phyloP scores from a whole-genome alignment of 169 alveolate genomes.

The Plasmodium gonderi region DNA sequence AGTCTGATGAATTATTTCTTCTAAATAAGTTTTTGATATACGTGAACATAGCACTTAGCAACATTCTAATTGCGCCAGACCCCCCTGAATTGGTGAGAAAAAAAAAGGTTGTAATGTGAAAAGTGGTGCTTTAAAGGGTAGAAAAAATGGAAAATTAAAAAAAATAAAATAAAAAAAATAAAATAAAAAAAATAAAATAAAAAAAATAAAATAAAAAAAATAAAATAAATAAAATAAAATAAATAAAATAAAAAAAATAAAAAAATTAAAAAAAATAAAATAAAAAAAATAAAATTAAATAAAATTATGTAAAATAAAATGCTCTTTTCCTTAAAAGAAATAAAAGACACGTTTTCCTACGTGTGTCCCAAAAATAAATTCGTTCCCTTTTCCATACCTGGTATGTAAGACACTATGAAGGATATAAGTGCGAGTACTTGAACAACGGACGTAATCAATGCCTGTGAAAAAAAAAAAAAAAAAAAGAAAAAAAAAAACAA shows the following conservation, averaged over 20 bases:
- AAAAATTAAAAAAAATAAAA: too few relatives aligned
- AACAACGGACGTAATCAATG: slow-evolving; percentile 59
- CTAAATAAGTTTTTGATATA: slow-evolving; percentile 43
- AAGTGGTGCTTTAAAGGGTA: not conserved
- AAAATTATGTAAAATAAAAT: too few relatives aligned
- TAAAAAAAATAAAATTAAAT: too few relatives aligned
- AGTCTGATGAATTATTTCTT: slow-evolving; percentile 62
- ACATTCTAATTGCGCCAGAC: slow-evolving; percentile 50
- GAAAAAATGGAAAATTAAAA: not conserved
- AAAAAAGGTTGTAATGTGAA: not conserved
- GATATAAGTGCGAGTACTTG: slow-evolving; percentile 73
- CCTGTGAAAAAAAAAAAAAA: slow-evolving; percentile 15
- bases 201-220: too few relatives aligned
- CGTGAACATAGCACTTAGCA: slow-evolving; percentile 7
- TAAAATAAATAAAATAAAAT: too few relatives aligned
- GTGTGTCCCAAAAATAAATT: not conserved
- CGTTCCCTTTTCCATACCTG: slow-evolving; percentile 14
- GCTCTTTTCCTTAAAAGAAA: not conserved
- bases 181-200: too few relatives aligned
- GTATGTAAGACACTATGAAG: slow-evolving; percentile 64
- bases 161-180: too few relatives aligned
- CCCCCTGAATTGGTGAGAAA: slow-evolving; percentile 38
- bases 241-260: too few relatives aligned
- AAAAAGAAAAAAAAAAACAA: too few relatives aligned
- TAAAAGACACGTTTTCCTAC: not conserved